phyloP scores from a whole-genome alignment of 1,139 yeast genomes.

The Scheffersomyces cryptocercus region DNA sequence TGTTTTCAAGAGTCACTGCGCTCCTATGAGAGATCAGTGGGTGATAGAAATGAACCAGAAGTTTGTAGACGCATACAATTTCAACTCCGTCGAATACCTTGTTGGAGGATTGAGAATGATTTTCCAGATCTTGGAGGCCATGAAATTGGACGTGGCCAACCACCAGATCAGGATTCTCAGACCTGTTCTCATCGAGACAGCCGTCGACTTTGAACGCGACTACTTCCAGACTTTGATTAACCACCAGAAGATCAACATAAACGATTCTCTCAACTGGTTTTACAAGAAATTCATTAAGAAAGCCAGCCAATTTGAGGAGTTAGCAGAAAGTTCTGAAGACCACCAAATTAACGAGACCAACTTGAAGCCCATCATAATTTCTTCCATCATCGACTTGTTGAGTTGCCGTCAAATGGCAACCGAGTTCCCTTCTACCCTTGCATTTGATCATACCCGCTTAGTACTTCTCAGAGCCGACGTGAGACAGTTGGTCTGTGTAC shows the following conservation, averaged over 20 bases:
- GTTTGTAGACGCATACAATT: conserved; percentile 62
- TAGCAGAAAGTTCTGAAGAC: conserved; percentile 10
- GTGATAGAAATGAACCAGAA: conserved; percentile 80
- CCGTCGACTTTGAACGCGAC: conserved; percentile 89
- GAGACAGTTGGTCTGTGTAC: conserved; percentile 79
- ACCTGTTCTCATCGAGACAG: conserved; percentile 83
- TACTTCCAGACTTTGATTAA: conserved; percentile 73
- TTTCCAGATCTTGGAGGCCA: conserved; percentile 88
- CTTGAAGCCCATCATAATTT: conserved; percentile 41
- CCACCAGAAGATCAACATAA: conserved; percentile 65
- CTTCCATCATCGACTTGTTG: conserved; percentile 59
- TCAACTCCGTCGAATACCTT: conserved; percentile 53
- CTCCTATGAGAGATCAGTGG: conserved; percentile 94
- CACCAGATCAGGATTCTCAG: conserved; percentile 87
- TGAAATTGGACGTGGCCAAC: conserved; percentile 94
- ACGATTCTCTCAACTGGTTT: conserved; percentile 75
- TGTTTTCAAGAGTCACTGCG: conserved; percentile 81
- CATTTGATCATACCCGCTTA: conserved; percentile 85
- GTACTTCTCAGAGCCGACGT: conserved; percentile 81
- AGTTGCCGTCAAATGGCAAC: conserved; percentile 80
- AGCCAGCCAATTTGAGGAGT: not conserved
- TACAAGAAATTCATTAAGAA: conserved; percentile 37
- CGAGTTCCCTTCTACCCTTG: conserved; percentile 81
- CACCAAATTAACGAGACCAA: conserved; percentile 13
- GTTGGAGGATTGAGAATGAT: conserved; percentile 79